Percentiles rank a stretch among this genome's conserved stretches.
These are phyloP conservation scores for Termitomyces bulborhizus DNA, from an alignment of 768 basidiomycete genomes.

Conservation along the genomic window DNA sequence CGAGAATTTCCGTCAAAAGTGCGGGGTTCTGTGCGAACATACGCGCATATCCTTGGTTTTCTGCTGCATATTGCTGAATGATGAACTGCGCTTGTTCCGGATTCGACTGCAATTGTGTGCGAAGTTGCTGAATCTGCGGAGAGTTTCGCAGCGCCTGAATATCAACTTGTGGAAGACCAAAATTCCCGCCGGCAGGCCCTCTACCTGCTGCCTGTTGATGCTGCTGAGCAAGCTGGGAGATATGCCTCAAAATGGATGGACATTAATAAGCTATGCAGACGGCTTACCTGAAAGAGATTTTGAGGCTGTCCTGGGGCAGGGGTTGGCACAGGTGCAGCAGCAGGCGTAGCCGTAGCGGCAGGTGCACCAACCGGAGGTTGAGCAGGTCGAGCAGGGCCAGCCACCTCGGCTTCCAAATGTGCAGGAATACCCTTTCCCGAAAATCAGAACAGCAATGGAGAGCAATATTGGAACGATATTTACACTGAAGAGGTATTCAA, in stretches of 20 bases:
- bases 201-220: constrained; percentile 48
- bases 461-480: constrained; percentile 7
- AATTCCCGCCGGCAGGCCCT: constrained; percentile 25
- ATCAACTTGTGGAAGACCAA: constrained; percentile 29
- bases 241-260: neutral
- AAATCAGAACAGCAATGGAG: constrained; percentile 3
- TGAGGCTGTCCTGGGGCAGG: constrained; percentile 49
- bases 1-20: constrained; percentile 57
- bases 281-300: constrained; percentile 78
- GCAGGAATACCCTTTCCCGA: constrained; percentile 69
- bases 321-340: constrained; percentile 23
- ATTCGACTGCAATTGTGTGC: constrained; percentile 67
- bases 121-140: constrained; percentile 67
- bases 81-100: constrained; percentile 74
- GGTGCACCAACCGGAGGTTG: constrained; percentile 29
- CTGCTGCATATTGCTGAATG: constrained; percentile 71
- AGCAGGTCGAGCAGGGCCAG: constrained; percentile 26
- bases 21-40: constrained; percentile 68
- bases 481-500: constrained; percentile 97
- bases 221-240: constrained; percentile 61
- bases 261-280: neutral
- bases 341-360: constrained; percentile 28
- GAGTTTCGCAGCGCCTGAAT: constrained; percentile 50
- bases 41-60: constrained; percentile 74
- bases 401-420: constrained; percentile 50